Conservation (phyloP, 2,329 filamentous ascomycete species). For the Cercospora sojina region DNA sequence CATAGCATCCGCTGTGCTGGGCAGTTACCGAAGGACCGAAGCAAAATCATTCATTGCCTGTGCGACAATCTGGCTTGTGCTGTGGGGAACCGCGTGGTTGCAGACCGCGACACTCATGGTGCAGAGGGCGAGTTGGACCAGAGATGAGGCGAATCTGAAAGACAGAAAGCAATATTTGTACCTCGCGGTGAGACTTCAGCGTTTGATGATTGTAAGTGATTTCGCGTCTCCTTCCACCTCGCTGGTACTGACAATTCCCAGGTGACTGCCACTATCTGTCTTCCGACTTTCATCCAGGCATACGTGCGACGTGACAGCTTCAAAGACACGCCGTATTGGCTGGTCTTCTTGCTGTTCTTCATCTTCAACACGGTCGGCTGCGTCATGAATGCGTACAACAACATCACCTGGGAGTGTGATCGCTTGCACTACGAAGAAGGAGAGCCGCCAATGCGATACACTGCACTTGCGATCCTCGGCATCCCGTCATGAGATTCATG, state of each 20-base stretch:
- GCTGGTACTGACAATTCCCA: constrained; percentile 18
- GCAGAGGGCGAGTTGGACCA: constrained; percentile 38
- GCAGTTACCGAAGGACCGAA: constrained; percentile 25
- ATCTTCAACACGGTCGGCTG: constrained; percentile 38
- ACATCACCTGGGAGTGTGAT: constrained; percentile 38
- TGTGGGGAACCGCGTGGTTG: constrained; percentile 37
- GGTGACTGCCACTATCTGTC: constrained; percentile 35
- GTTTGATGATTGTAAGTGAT: constrained; percentile 35
- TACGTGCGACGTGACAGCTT: constrained; percentile 32
- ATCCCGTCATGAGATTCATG: constrained; percentile 23
- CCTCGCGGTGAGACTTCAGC: constrained; percentile 35
- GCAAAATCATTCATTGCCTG: constrained; percentile 30
- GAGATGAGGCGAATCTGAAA: constrained; percentile 36
- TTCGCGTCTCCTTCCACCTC: too few relatives aligned
- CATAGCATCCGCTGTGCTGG: constrained; percentile 33
- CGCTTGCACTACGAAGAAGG: constrained; percentile 36
- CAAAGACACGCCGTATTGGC: constrained; percentile 36
- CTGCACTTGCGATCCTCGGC: constrained; percentile 33
- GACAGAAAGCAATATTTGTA: constrained; percentile 36
- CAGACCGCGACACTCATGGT: constrained; percentile 37
- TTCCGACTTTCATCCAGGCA: constrained; percentile 37
- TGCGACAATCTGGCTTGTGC: constrained; percentile 30
- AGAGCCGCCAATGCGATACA: constrained; percentile 30
- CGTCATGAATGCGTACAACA: constrained; percentile 42
- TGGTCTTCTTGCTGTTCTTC: constrained; percentile 39